These are phyloP conservation scores for Pleurotus tuber-regium DNA, from an alignment of 768 basidiomycete species.

Conservation along the genomic window DNA sequence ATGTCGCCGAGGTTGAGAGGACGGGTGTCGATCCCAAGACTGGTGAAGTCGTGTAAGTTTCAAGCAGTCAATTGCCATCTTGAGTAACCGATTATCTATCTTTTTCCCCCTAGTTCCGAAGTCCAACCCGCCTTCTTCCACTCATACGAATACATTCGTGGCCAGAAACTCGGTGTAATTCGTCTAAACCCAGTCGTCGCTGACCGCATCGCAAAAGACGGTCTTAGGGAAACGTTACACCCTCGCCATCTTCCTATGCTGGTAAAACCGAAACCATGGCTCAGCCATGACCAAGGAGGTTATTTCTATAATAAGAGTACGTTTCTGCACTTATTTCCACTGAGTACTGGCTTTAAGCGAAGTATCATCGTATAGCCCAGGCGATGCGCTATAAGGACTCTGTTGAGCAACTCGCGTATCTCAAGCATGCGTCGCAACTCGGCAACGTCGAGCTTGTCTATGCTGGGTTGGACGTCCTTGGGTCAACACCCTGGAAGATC, in stretches of 20 bases:
- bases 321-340: conserved; percentile 19
- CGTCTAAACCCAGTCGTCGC: conserved; percentile 80
- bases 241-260: conserved; percentile 97
- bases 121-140: conserved; percentile 90
- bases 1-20: conserved; percentile 73
- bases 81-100: conserved; percentile 2
- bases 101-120: conserved; percentile 50
- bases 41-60: conserved; percentile 57
- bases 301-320: conserved; percentile 78
- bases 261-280: conserved; percentile 86
- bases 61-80: too few relatives aligned
- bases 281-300: conserved; percentile 71
- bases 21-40: conserved; percentile 56
- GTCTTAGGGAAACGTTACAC: conserved; percentile 68
- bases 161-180: conserved; percentile 90
- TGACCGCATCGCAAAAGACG: conserved; percentile 75
- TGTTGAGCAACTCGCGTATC: conserved; percentile 76
- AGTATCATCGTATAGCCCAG: conserved; percentile 34
- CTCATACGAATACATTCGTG: conserved; percentile 90
- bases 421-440: conserved; percentile 66
- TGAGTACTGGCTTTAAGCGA: conserved; percentile 6
- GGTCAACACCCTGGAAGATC: conserved; percentile 87
- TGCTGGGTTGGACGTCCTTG: conserved; percentile 86
- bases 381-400: conserved; percentile 95
- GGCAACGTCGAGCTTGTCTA: conserved; percentile 84